Conservation (phyloP, 2,329 filamentous ascomycete species). For the Fusarium sororula region DNA sequence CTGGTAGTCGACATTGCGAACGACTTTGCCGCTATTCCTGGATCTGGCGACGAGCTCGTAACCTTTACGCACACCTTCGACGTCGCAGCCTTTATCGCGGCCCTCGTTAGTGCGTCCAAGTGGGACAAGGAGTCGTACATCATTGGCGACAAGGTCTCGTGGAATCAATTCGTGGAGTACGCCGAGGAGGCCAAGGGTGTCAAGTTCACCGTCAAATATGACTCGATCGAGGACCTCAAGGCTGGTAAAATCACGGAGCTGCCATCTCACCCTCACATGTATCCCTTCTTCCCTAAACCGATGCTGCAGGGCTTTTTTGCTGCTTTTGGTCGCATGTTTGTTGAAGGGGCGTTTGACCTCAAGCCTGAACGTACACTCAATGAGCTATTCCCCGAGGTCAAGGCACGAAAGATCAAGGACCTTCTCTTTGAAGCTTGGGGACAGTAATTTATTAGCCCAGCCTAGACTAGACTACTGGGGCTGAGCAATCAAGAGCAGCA, state of each 20-base stretch:
- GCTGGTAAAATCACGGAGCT: neutral
- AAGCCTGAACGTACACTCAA: neutral
- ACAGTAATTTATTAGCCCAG: neutral
- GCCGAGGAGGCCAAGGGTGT: neutral
- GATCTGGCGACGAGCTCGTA: neutral
- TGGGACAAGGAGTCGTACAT: neutral
- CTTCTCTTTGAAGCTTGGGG: neutral
- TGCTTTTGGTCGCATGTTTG: neutral
- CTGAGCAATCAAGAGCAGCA: neutral
- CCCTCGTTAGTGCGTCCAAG: rapidly evolving
- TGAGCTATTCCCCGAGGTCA: neutral
- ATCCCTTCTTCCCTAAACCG: neutral
- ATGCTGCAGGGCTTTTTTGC: neutral
- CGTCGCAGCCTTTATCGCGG: neutral
- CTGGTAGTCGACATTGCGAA: neutral
- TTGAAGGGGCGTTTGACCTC: neutral
- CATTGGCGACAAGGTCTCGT: neutral
- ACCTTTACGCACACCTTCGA: neutral
- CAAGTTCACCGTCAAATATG: neutral
- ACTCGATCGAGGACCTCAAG: neutral
- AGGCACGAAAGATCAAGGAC: neutral
- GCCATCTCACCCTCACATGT: neutral
- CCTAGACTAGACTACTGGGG: no score
- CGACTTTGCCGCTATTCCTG: neutral
- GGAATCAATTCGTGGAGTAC: neutral